A percentile compares a stretch with the other conserved stretches of the same genome.
These are phyloP conservation scores for Eucalyptus polybractea DNA, from an alignment of 345 rosid genomes.

Conservation along the genomic window DNA sequence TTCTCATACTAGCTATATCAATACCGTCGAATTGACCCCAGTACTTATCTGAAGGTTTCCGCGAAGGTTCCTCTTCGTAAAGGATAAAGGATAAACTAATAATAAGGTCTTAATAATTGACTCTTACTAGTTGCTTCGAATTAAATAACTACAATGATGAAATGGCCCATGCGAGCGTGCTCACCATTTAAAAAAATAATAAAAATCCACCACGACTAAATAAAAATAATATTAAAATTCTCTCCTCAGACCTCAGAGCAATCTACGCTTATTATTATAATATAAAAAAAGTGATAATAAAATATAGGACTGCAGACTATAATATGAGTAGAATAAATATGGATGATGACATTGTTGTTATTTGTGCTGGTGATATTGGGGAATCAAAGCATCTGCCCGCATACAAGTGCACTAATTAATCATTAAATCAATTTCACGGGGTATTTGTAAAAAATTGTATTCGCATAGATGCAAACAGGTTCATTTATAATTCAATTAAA, in stretches of 20 bases:
- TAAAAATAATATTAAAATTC: neutral
- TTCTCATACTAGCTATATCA: no score
- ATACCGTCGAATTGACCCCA: no score
- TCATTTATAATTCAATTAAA: neutral
- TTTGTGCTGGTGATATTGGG: neutral
- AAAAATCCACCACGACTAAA: neutral
- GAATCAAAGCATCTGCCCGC: neutral
- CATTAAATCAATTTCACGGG: neutral
- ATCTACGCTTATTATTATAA: neutral
- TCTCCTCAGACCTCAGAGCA: neutral
- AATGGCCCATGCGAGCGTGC: neutral
- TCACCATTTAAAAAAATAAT: neutral
- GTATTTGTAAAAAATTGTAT: no score
- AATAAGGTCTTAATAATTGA: neutral
- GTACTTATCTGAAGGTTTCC: neutral
- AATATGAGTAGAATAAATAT: neutral
- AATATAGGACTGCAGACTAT: neutral
- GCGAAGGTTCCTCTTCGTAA: neutral
- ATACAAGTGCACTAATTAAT: neutral
- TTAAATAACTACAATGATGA: neutral
- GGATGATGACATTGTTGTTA: neutral
- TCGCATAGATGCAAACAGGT: neutral
- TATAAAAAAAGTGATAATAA: neutral
- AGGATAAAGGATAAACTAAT: neutral
- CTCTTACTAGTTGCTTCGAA: neutral